phyloP scores from a whole-genome alignment of 331 rosid species.

The Dryas integrifolia region DNA sequence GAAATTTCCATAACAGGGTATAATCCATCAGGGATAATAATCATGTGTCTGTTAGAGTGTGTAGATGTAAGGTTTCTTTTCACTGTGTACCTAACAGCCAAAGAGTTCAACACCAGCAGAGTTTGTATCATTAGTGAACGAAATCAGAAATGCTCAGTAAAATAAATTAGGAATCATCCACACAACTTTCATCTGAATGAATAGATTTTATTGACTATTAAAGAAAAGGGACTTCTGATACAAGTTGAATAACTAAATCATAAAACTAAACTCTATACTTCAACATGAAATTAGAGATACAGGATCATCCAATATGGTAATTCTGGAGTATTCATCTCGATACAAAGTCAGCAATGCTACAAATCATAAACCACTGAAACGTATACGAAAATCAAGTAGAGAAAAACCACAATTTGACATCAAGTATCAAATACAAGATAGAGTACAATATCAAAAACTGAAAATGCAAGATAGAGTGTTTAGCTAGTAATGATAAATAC shows the following conservation, averaged over 20 bases:
- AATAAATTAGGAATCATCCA: not conserved
- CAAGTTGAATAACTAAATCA: not conserved
- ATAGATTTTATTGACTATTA: slow-evolving; percentile 10
- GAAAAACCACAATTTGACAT: slow-evolving; percentile 18
- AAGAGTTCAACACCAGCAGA: not conserved
- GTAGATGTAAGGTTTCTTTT: not conserved
- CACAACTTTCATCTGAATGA: slow-evolving; percentile 5
- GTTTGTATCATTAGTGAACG: not conserved
- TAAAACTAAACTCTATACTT: not conserved
- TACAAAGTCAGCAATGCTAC: slow-evolving; percentile 24
- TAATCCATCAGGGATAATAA: not conserved
- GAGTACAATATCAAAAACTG: slow-evolving; percentile 24
- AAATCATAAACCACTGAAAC: slow-evolving; percentile 1
- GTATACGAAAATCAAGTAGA: slow-evolving; percentile 1
- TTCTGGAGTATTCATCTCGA: slow-evolving; percentile 10
- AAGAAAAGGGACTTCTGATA: slow-evolving; percentile 2
- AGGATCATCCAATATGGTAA: slow-evolving; percentile 9
- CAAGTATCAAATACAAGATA: slow-evolving; percentile 12
- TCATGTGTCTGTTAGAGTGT: not conserved
- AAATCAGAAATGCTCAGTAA: not conserved
- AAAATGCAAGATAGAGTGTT: not conserved
- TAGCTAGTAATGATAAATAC: slow-evolving; percentile 8
- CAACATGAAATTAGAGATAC: not conserved
- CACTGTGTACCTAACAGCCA: not conserved
- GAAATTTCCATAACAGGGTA: not conserved